These are phyloP conservation scores for Hypoxylon rickii DNA, from an alignment of 495 filamentous ascomycete genomes.

Conservation along the genomic window DNA sequence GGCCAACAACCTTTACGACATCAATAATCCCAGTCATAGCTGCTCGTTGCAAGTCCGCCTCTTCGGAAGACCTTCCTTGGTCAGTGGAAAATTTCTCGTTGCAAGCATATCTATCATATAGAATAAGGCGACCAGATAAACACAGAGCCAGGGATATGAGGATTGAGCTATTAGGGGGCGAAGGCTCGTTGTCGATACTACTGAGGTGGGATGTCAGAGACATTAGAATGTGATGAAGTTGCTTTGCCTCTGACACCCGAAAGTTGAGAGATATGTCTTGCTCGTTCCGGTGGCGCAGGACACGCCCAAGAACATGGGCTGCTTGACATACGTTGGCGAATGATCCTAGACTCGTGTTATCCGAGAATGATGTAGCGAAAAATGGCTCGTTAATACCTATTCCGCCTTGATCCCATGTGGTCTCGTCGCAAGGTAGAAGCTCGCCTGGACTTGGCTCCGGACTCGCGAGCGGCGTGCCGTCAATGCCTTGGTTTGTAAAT, in stretches of 20 bases:
- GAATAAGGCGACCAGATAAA: slow-evolving; percentile 25
- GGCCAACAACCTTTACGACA: slow-evolving; percentile 2
- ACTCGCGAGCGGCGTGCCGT: slow-evolving; percentile 15
- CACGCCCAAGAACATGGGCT: slow-evolving; percentile 46
- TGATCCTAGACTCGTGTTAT: slow-evolving; percentile 26
- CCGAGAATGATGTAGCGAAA: slow-evolving; percentile 29
- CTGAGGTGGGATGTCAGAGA: slow-evolving; percentile 19
- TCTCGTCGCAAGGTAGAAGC: slow-evolving; percentile 21
- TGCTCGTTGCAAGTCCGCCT: slow-evolving; percentile 24
- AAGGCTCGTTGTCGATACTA: background rate
- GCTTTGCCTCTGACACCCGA: slow-evolving; percentile 25
- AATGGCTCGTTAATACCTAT: slow-evolving; percentile 31
- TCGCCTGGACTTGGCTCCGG: slow-evolving; percentile 32
- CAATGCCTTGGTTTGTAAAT: slow-evolving; percentile 20
- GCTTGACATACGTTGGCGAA: slow-evolving; percentile 52
- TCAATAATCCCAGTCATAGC: slow-evolving; percentile 23
- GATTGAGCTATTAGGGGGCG: background rate
- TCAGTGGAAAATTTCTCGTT: slow-evolving; percentile 30
- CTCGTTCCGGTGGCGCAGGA: slow-evolving; percentile 39
- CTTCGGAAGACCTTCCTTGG: slow-evolving; percentile 26
- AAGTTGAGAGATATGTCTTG: slow-evolving; percentile 5
- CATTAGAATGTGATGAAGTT: slow-evolving; percentile 24
- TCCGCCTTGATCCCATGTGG: slow-evolving; percentile 25
- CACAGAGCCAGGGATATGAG: slow-evolving; percentile 17
- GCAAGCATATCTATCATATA: slow-evolving; percentile 29